Conservation (phyloP, 2,329 filamentous ascomycete genomes). For the Venturia oleaginea region DNA sequence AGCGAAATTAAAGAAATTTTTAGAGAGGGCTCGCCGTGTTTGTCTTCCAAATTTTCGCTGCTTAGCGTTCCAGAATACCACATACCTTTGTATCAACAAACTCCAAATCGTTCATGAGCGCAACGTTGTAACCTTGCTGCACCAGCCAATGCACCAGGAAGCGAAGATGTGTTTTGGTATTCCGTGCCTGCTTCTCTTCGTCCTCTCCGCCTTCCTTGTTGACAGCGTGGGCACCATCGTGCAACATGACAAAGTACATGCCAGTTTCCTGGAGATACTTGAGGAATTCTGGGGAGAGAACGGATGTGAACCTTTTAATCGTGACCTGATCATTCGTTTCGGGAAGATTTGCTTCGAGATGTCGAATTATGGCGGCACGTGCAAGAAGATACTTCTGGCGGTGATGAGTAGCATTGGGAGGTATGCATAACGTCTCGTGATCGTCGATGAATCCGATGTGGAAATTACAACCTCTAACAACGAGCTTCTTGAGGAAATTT, state of each 20-base stretch:
- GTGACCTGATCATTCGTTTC: conserved; percentile 31
- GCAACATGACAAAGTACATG: conserved; percentile 57
- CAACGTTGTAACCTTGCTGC: conserved; percentile 48
- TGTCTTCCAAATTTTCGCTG: not conserved
- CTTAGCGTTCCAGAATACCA: conserved; percentile 5
- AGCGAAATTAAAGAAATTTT: too few relatives aligned
- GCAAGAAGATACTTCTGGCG: conserved; percentile 51
- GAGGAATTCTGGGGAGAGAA: conserved; percentile 42
- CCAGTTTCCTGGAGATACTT: conserved; percentile 46
- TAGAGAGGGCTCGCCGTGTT: not conserved
- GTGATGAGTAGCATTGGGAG: conserved; percentile 29
- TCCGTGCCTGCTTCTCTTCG: conserved; percentile 1
- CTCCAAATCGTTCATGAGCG: conserved; percentile 54
- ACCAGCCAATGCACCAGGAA: conserved; percentile 48
- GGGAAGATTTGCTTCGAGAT: conserved; percentile 44
- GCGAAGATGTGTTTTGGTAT: conserved; percentile 27
- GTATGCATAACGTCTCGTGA: conserved; percentile 48
- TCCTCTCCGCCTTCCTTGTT: not conserved
- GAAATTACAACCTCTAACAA: conserved; percentile 58
- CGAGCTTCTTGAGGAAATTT: conserved; percentile 51
- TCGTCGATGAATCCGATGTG: conserved; percentile 60
- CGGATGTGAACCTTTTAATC: conserved; percentile 39
- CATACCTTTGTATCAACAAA: conserved; percentile 55
- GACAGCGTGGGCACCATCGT: conserved; percentile 11
- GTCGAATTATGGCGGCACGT: conserved; percentile 54